Base-by-base conservation (phyloP, 176 grass and related monocot genomes). In the Coix lacrymajobi region DNA sequence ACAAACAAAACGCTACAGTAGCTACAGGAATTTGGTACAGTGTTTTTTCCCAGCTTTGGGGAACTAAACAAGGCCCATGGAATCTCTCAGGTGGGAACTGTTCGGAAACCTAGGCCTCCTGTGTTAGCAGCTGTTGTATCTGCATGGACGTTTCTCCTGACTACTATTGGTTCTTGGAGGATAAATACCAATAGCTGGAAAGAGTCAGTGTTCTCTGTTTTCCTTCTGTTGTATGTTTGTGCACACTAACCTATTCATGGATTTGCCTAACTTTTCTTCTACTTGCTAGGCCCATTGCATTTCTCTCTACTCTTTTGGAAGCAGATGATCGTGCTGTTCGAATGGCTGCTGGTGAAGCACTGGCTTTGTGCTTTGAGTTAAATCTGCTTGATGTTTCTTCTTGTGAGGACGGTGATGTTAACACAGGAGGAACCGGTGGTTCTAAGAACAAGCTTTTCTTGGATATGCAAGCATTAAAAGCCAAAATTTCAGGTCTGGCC, bases 111-210 rank as follows among this genome's bases (percentile, higher is more conserved):
- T 52, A 85, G 14, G 25, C 77, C 96, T 44, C 71, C 82, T 66
- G 73, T 99, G 66, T 81, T 96, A 61, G 85, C 93, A 82, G 87
- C 93, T 65, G 96, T 91, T 61, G 51, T 99, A 88, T 93, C 92
- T 62, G 85, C 96, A 67, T 99, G 96, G 96, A 80, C 91, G 28
- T 96, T 99, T 94, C 85, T 99, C 81, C 77, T 99, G 15, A 96
- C 96, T 69, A 96, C 96, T 75, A 81, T 99, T 85, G 58, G 85
- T 73, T 71, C 84, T 34, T 99, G 96, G 96, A 86, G 93, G 85
- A 92, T 91, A 80, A 94, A 96, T 83, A 86, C 70, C 45, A 89
- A 99, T 68, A 99, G 67, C 77, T 99, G 93, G 96, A 99, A 99
- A 84, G 93, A 96, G 96, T 99, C 24, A 90, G 87, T 70, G 25